These are phyloP conservation scores for Anisodus acutangulus DNA, from an alignment of 257 asterid species.

Conservation along the genomic window DNA sequence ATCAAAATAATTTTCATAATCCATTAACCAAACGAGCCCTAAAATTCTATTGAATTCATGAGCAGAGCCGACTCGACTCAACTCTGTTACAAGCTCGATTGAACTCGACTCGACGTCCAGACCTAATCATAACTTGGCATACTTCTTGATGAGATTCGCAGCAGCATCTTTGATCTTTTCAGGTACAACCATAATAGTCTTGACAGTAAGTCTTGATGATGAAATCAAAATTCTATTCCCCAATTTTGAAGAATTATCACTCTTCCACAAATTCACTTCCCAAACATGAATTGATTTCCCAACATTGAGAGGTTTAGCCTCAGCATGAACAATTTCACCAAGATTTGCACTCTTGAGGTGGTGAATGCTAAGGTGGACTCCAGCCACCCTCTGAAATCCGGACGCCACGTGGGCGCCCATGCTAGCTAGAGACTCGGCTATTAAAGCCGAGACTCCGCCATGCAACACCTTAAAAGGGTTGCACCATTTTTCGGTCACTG, in stretches of 20 bases:
- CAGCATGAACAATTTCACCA: conserved; percentile 71
- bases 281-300: conserved; percentile 86
- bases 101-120: not conserved
- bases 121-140: conserved; percentile 58
- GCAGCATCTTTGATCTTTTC: conserved; percentile 53
- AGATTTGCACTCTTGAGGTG: conserved; percentile 64
- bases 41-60: not conserved
- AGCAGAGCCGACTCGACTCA: not conserved
- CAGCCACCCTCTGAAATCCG: conserved; percentile 46
- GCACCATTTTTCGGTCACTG: conserved; percentile 59
- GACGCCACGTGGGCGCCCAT: conserved; percentile 53
- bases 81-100: not conserved
- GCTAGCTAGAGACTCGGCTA: conserved; percentile 46
- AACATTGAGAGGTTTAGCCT: conserved; percentile 65
- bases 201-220: conserved; percentile 74
- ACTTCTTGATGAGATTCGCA: conserved; percentile 56
- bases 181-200: conserved; percentile 68
- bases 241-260: conserved; percentile 33
- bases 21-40: not conserved
- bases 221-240: conserved; percentile 53
- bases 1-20: not conserved
- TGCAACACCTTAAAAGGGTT: conserved; percentile 60
- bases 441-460: conserved; percentile 53
- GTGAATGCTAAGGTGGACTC: conserved; percentile 47
- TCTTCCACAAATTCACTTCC: conserved; percentile 68